These are phyloP conservation scores for Artemisia argyi DNA, from an alignment of 129 eudicot genomes.

Conservation along the genomic window DNA sequence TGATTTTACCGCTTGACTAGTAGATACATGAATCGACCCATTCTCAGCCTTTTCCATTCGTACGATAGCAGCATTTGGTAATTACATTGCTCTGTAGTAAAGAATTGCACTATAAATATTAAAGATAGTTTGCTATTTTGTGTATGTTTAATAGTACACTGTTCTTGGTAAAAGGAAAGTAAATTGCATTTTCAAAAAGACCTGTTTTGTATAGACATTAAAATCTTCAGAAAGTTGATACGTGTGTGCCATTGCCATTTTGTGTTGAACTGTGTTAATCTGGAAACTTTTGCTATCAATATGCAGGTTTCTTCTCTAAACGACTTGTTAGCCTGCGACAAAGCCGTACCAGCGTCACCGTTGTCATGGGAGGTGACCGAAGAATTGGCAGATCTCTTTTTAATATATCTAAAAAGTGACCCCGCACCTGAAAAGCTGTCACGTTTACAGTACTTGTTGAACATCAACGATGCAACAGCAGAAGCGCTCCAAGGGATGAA, in stretches of 20 bases:
- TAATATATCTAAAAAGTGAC: slow-evolving; percentile 58
- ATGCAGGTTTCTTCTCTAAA: slow-evolving; percentile 82
- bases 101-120: too few species aligned
- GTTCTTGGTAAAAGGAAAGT: too few species aligned
- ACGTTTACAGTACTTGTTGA: slow-evolving; percentile 73
- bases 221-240: background rate
- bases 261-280: background rate
- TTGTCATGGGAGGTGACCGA: slow-evolving; percentile 85
- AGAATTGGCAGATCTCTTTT: slow-evolving; percentile 72
- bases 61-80: too few species aligned
- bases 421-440: slow-evolving; percentile 62
- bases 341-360: slow-evolving; percentile 84
- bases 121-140: too few species aligned
- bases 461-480: slow-evolving; percentile 71
- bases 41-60: too few species aligned
- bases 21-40: too few species aligned
- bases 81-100: too few species aligned
- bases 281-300: background rate
- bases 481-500: slow-evolving; percentile 59
- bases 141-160: too few species aligned
- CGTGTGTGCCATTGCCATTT: background rate
- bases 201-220: background rate
- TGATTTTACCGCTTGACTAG: too few species aligned
- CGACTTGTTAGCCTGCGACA: slow-evolving; percentile 90
- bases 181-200: too few species aligned